Conservation (phyloP, 1,139 yeast species). For the Pichia norvegensis region DNA sequence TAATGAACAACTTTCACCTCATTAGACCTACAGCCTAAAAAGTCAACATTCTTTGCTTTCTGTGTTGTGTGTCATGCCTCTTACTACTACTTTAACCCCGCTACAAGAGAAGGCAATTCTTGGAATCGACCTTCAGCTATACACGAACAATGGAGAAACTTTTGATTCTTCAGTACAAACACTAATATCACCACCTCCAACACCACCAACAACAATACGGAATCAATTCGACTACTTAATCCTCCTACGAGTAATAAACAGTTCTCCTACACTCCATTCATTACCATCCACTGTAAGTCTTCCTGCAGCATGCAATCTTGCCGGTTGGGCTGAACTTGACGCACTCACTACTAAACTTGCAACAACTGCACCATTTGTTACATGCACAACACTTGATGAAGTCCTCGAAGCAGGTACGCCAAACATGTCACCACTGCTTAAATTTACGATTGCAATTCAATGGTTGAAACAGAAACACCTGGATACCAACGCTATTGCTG, state of each 20-base stretch:
- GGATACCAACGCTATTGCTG: neutral
- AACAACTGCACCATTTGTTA: no score
- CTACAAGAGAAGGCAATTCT: constrained; percentile 13
- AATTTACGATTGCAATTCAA: neutral
- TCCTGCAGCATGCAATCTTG: neutral
- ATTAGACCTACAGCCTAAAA: no score
- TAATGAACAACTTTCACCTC: no score
- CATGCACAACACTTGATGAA: no score
- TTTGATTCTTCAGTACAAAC: neutral
- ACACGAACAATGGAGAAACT: neutral
- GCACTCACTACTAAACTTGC: neutral
- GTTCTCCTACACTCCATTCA: no score
- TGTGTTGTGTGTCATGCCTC: no score
- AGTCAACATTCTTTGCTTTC: no score
- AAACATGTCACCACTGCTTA: no score
- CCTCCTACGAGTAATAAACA: no score
- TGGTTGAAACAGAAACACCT: no score
- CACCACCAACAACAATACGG: neutral
- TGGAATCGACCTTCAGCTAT: constrained; percentile 7
- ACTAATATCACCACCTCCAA: neutral
- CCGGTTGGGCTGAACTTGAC: neutral
- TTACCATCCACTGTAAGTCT: no score
- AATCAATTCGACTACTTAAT: neutral
- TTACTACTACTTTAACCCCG: constrained; percentile 11
- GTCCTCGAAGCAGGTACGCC: no score